phyloP scores from a whole-genome alignment of 2,329 filamentous ascomycete species.

The Monosporascus ibericus region DNA sequence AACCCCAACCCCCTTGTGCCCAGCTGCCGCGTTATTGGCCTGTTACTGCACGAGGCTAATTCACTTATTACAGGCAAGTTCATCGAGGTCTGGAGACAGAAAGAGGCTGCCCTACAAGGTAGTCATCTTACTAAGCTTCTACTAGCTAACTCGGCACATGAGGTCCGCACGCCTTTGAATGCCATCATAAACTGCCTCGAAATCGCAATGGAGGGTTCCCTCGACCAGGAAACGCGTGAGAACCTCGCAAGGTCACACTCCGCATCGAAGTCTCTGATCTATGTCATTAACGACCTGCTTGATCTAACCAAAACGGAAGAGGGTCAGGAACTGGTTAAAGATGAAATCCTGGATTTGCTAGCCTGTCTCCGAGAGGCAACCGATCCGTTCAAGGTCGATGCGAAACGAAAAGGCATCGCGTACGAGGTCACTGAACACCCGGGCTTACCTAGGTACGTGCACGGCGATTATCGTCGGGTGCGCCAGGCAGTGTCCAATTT shows the following conservation, averaged over 20 bases:
- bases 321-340: constrained; percentile 70
- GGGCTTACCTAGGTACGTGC: constrained; percentile 62
- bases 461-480: constrained; percentile 75
- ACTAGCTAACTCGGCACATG: constrained; percentile 83
- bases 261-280: constrained; percentile 86
- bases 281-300: constrained; percentile 87
- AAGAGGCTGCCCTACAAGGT: constrained; percentile 75
- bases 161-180: constrained; percentile 84
- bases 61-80: constrained; percentile 49
- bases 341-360: constrained; percentile 70
- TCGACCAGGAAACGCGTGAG: constrained; percentile 79
- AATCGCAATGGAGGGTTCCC: constrained; percentile 73
- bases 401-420: constrained; percentile 65
- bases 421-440: constrained; percentile 64
- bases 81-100: constrained; percentile 89
- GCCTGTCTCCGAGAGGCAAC: constrained; percentile 71
- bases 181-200: constrained; percentile 94
- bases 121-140: constrained; percentile 74
- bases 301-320: constrained; percentile 86
- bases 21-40: not conserved
- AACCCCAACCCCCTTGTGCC: not conserved
- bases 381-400: constrained; percentile 66
- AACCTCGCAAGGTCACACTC: constrained; percentile 81
- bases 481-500: constrained; percentile 79
- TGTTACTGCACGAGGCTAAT: not conserved